Conservation (phyloP, 768 basidiomycete genomes). For the Boletales sp. region DNA sequence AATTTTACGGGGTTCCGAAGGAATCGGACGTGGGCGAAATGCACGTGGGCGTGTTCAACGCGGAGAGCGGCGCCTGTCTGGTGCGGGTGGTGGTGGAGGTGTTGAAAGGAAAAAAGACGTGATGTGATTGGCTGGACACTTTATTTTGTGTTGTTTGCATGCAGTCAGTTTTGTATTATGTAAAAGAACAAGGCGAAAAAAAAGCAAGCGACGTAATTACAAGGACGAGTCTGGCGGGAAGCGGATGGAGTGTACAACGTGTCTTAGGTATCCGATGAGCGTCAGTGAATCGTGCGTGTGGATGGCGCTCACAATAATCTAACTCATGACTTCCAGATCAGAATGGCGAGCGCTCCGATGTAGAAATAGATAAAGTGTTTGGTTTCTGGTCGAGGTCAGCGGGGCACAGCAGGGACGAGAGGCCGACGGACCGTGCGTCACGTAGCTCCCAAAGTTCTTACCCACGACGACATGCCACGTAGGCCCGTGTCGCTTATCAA, state of each 20-base stretch:
- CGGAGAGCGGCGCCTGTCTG: slow-evolving; percentile 48
- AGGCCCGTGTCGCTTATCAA: slow-evolving; percentile 86
- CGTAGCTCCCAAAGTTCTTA: slow-evolving; percentile 98
- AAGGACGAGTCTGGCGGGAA: slow-evolving; percentile 16
- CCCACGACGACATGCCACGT: slow-evolving; percentile 99
- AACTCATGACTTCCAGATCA: slow-evolving; percentile 88
- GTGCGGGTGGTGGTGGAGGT: slow-evolving; percentile 54
- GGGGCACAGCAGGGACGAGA: not conserved
- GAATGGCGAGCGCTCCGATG: slow-evolving; percentile 86
- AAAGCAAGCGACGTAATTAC: slow-evolving; percentile 27
- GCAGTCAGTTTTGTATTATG: slow-evolving; percentile 20
- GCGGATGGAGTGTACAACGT: slow-evolving; percentile 17
- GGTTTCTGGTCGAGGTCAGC: slow-evolving; percentile 59
- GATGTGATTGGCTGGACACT: too few relatives aligned
- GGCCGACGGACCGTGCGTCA: slow-evolving; percentile 78
- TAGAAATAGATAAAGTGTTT: slow-evolving; percentile 99
- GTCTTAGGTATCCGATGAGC: slow-evolving; percentile 16
- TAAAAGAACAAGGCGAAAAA: not conserved
- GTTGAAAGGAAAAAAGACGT: slow-evolving; percentile 31
- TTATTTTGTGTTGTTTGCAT: slow-evolving; percentile 3
- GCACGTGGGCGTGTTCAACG: slow-evolving; percentile 52
- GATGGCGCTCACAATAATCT: slow-evolving; percentile 23
- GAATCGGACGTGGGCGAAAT: slow-evolving; percentile 51
- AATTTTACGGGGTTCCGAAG: slow-evolving; percentile 53
- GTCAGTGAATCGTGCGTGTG: slow-evolving; percentile 6